Evolutionary conservation across 345 rosid species (phyloP).

Genomic region (Geranium brycei): DNA sequence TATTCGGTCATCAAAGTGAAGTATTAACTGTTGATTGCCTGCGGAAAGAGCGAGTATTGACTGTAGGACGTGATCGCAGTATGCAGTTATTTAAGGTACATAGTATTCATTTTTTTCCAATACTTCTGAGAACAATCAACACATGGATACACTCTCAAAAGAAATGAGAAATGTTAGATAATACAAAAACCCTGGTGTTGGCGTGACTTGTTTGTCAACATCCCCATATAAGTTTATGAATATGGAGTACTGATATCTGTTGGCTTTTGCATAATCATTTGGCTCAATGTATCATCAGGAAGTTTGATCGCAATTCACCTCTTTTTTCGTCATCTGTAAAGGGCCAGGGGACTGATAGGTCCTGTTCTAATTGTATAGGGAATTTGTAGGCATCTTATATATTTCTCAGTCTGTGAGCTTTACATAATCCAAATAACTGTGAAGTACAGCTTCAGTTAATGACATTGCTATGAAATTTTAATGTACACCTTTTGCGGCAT

Average conservation of each 20-base stretch:
- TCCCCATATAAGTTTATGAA: no score
- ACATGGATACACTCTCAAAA: no score
- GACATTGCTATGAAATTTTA: not conserved
- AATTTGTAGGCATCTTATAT: no score
- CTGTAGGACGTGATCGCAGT: conserved; percentile 79
- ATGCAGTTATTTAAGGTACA: conserved; percentile 58
- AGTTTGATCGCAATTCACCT: no score
- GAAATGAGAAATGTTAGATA: no score
- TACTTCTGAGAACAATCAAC: no score
- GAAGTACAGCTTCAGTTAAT: not conserved
- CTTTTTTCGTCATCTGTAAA: no score
- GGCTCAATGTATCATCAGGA: no score
- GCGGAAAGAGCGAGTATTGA: conserved; percentile 62
- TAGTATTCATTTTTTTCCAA: not conserved
- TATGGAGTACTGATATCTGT: no score
- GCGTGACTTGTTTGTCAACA: not conserved
- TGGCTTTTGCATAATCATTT: no score
- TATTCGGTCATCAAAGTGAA: conserved; percentile 83
- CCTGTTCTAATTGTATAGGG: no score
- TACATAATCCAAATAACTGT: not conserved
- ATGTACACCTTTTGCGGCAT: not conserved
- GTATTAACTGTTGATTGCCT: conserved; percentile 59
- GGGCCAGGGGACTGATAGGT: no score
- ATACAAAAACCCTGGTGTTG: not conserved
- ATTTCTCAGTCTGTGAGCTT: not conserved